phyloP scores from a whole-genome alignment of 2,329 filamentous ascomycete species.

The Tolypocladium paradoxum region DNA sequence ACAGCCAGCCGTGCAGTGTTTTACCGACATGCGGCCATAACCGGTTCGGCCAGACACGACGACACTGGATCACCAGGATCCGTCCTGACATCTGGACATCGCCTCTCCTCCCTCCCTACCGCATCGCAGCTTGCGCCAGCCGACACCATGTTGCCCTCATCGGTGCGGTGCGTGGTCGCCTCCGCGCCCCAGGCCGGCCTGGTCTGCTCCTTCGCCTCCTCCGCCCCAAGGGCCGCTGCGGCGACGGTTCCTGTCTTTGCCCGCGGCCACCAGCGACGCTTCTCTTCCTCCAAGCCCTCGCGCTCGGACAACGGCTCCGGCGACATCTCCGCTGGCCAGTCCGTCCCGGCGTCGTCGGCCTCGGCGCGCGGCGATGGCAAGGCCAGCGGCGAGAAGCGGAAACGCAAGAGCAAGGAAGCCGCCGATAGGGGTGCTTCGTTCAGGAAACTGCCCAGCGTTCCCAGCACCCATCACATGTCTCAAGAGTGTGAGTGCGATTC shows the following conservation, averaged over 20 bases:
- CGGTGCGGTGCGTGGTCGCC: slow-evolving; percentile 43
- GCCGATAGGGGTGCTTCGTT: slow-evolving; percentile 33
- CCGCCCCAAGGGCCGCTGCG: slow-evolving; percentile 27
- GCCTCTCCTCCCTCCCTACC: slow-evolving; percentile 7
- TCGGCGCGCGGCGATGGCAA: slow-evolving; percentile 31
- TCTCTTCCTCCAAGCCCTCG: slow-evolving; percentile 53
- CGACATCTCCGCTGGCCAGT: slow-evolving; percentile 36
- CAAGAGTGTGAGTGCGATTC: slow-evolving; percentile 45
- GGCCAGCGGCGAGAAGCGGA: slow-evolving; percentile 40
- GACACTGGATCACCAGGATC: slow-evolving; percentile 20
- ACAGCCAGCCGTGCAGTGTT: background rate
- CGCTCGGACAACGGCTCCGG: slow-evolving; percentile 46
- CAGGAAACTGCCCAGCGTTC: slow-evolving; percentile 59
- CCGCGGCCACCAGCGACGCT: slow-evolving; percentile 40
- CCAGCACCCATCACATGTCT: slow-evolving; percentile 62
- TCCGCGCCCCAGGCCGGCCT: slow-evolving; percentile 33
- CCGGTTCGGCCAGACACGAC: slow-evolving; percentile 21
- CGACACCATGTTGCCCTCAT: slow-evolving; percentile 41
- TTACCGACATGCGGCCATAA: slow-evolving; percentile 18
- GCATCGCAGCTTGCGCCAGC: slow-evolving; percentile 10
- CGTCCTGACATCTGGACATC: slow-evolving; percentile 14
- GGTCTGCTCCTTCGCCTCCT: slow-evolving; percentile 30
- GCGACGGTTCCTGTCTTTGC: slow-evolving; percentile 23
- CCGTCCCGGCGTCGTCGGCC: slow-evolving; percentile 36
- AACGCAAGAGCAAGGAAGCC: slow-evolving; percentile 46